Base-by-base conservation (phyloP, 2,329 filamentous ascomycete species). In the Rugonectria rugulosa region DNA sequence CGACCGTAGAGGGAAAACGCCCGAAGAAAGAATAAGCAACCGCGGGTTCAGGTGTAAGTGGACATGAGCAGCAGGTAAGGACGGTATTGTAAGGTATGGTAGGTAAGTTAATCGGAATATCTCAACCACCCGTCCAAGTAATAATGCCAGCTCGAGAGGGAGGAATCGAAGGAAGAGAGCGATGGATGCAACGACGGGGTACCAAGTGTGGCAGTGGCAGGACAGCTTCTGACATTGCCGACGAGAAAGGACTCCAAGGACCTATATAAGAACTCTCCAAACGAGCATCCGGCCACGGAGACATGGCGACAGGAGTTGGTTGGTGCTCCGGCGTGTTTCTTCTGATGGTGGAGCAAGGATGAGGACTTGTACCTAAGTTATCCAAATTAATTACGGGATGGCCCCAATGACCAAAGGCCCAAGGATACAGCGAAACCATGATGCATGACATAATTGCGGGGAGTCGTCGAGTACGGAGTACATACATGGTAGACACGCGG, bases 381-480 rank as follows among this genome's bases (percentile, higher is more conserved):
- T 69, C 61, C 66, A 72, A 70, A 72, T 71, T 69, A 70, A 40
- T 40, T 40, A 40, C 64, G 69, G 63, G 68, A 72, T 65, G 70
- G 64, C 65, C 70, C 61, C n/a, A n/a, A n/a, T n/a, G n/a, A n/a
- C n/a, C n/a, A n/a, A n/a, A n/a, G n/a, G n/a, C n/a, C n/a, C n/a
- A n/a, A 70, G 68, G 68, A 73, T 73, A 69, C 64, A 64, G 60
- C 63, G 64, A 69, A 66, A 68, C 64, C 64, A 68, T 68, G 71
- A 72, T 72, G 75, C 76, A 77, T 78, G 76, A 77, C 75, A 79
- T 78, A 78, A 78, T 77, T 77, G 71, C 72, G 72, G 70, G 69
- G 72, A 70, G 65, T 51, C 59, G 50, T 44, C 43, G 50, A 56
- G 60, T 54, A 56, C 26, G 3, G 36, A n/a, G n/a, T n/a, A n/a